These are phyloP conservation scores for Fragaria ananassa DNA, from an alignment of 306 rosid genomes.

Conservation along the genomic window DNA sequence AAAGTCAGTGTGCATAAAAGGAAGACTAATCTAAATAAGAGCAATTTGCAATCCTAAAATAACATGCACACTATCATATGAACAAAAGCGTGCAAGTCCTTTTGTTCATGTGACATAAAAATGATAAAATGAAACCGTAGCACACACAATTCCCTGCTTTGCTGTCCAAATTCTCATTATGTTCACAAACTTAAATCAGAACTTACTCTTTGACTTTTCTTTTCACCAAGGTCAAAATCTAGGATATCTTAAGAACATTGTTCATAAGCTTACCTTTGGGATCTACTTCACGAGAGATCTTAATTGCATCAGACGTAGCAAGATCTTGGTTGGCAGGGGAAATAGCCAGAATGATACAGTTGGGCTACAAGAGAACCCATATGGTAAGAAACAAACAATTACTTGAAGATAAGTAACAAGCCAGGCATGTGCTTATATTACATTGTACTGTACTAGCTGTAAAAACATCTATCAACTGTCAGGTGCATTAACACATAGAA, in stretches of 20 bases:
- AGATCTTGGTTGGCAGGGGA: conserved; percentile 49
- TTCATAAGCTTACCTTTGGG: conserved; percentile 33
- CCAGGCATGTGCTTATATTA: not conserved
- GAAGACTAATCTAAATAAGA: not conserved
- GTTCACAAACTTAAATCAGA: not conserved
- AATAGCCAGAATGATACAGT: conserved; percentile 47
- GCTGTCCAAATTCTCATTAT: not conserved
- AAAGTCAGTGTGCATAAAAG: not conserved
- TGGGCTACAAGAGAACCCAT: conserved; percentile 38
- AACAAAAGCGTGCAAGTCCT: not conserved
- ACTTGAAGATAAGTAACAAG: not conserved
- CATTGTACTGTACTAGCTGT: not conserved
- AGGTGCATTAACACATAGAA: not conserved
- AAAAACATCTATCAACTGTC: not conserved
- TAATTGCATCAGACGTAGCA: conserved; percentile 43
- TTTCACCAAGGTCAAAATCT: not conserved
- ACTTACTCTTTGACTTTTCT: not conserved
- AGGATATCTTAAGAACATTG: not conserved
- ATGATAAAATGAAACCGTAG: not conserved
- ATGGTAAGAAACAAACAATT: not conserved
- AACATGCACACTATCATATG: not conserved
- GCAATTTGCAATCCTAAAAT: not conserved
- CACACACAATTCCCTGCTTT: not conserved
- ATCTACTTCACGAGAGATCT: conserved; percentile 50
- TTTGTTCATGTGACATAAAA: not conserved